phyloP scores from a whole-genome alignment of 2,329 filamentous ascomycete species.

The Fusarium sp. region DNA sequence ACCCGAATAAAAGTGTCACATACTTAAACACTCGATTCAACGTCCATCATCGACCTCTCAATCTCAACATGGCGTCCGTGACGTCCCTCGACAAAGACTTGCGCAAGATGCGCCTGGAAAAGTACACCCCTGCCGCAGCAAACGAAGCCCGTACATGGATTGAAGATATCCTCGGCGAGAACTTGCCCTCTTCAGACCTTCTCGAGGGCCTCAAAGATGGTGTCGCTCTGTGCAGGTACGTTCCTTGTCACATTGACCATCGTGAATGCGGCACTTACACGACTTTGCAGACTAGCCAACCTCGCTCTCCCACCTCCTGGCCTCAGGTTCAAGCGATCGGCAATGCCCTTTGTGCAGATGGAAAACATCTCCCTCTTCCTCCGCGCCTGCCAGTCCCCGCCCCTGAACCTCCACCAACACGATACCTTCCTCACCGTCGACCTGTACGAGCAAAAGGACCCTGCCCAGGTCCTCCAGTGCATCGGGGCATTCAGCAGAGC shows the following conservation, averaged over 20 bases:
- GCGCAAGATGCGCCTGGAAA: conserved; percentile 89
- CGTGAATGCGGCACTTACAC: conserved; percentile 33
- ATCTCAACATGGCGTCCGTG: conserved; percentile 83
- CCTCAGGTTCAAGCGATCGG: conserved; percentile 89
- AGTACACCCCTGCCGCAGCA: conserved; percentile 91
- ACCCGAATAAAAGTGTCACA: background rate
- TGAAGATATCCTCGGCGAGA: conserved; percentile 81
- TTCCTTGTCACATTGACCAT: conserved; percentile 9
- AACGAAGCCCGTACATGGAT: conserved; percentile 90
- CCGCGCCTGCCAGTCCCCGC: conserved; percentile 84
- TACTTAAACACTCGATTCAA: background rate
- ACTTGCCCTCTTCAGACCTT: conserved; percentile 78
- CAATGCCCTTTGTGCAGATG: conserved; percentile 99
- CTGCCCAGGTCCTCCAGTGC: conserved; percentile 94
- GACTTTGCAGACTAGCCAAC: conserved; percentile 78
- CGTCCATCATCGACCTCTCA: background rate
- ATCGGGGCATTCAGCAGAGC: conserved; percentile 90
- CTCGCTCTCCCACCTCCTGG: conserved; percentile 80
- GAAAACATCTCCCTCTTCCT: conserved; percentile 99
- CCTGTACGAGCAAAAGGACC: conserved; percentile 94
- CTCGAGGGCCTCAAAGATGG: conserved; percentile 91
- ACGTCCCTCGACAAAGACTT: conserved; percentile 94
- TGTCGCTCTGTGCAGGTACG: conserved; percentile 90
- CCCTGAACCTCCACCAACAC: conserved; percentile 89
- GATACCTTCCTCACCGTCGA: conserved; percentile 98